A percentile compares a stretch with the other conserved stretches of the same genome.
These are phyloP conservation scores for Decorospora gaudefroyi DNA, from an alignment of 2,329 filamentous ascomycete genomes.

Conservation along the genomic window DNA sequence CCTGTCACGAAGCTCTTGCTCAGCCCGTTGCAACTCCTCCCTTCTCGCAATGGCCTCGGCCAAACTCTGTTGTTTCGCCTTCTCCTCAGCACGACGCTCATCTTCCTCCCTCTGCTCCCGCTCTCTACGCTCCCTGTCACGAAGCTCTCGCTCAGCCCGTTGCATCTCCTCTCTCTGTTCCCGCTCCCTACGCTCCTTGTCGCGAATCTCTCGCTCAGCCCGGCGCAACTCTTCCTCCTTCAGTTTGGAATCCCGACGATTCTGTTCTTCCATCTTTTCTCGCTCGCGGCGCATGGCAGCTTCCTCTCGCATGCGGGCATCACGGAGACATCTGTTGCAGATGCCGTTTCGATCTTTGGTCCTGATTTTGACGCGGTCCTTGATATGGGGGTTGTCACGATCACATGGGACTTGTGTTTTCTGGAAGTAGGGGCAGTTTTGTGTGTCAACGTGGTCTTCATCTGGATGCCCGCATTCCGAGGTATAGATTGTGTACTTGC, in stretches of 20 bases:
- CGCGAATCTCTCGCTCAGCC: conserved; percentile 10
- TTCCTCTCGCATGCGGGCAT: conserved; percentile 16
- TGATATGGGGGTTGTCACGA: conserved; percentile 23
- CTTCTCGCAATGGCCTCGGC: too few species aligned
- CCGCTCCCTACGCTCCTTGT: conserved; percentile 6
- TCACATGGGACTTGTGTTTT: conserved; percentile 20
- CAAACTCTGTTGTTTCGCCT: too few species aligned
- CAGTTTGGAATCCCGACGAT: conserved; percentile 13
- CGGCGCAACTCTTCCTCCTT: conserved; percentile 12
- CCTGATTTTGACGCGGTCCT: conserved; percentile 17
- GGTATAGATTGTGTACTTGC: conserved; percentile 26
- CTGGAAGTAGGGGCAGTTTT: conserved; percentile 21
- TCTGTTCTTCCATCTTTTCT: conserved; percentile 12
- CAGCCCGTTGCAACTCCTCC: too few species aligned
- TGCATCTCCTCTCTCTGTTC: conserved; percentile 17
- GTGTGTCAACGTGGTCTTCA: conserved; percentile 25
- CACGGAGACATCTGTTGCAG: conserved; percentile 22
- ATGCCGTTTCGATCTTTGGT: conserved; percentile 19
- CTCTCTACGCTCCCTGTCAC: conserved; percentile 4
- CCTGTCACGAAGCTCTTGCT: conserved; percentile 5
- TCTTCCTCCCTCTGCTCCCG: too few species aligned
- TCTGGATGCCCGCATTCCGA: conserved; percentile 28
- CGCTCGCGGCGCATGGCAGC: conserved; percentile 16
- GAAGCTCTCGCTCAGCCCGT: conserved; percentile 7
- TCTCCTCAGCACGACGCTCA: too few species aligned